These are phyloP conservation scores for Chalara sp. DNA, from an alignment of 2,329 filamentous ascomycete species.

Conservation along the genomic window DNA sequence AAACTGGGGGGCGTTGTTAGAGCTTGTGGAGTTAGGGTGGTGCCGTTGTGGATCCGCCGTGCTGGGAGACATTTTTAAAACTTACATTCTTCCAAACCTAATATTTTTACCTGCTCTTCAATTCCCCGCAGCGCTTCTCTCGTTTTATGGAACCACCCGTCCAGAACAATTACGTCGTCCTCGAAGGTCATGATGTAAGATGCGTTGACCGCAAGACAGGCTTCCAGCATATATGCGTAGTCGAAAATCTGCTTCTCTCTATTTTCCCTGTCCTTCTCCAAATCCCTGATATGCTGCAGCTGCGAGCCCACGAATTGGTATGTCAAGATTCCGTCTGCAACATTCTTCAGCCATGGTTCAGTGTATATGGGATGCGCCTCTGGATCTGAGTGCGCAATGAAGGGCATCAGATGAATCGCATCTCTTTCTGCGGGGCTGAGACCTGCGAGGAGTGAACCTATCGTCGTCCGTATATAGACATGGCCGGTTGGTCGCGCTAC, in stretches of 20 bases:
- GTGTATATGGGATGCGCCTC: constrained; percentile 1
- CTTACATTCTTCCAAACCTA: constrained; percentile 1
- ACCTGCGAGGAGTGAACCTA: constrained; percentile 1
- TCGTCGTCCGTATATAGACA: constrained; percentile 2
- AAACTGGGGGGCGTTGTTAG: neutral
- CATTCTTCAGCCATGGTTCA: constrained; percentile 2
- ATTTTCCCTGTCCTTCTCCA: constrained; percentile 5
- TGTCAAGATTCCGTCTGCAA: constrained; percentile 2
- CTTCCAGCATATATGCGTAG: constrained; percentile 2
- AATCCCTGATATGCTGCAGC: neutral
- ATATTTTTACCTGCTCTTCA: neutral
- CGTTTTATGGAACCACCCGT: constrained; percentile 4
- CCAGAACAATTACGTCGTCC: constrained; percentile 3
- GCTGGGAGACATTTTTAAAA: neutral
- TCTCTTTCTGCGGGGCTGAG: constrained; percentile 1
- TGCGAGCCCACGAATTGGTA: neutral
- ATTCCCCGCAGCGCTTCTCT: constrained; percentile 1
- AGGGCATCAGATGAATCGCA: constrained; percentile 2
- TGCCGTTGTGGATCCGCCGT: neutral
- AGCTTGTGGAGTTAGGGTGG: neutral
- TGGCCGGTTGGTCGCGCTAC: constrained; percentile 1
- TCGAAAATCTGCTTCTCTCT: constrained; percentile 6
- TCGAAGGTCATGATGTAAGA: constrained; percentile 3
- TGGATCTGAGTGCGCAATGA: constrained; percentile 4
- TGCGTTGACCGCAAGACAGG: neutral